Base-by-base conservation (phyloP, 768 basidiomycete species). In the Boletus subparvulus region DNA sequence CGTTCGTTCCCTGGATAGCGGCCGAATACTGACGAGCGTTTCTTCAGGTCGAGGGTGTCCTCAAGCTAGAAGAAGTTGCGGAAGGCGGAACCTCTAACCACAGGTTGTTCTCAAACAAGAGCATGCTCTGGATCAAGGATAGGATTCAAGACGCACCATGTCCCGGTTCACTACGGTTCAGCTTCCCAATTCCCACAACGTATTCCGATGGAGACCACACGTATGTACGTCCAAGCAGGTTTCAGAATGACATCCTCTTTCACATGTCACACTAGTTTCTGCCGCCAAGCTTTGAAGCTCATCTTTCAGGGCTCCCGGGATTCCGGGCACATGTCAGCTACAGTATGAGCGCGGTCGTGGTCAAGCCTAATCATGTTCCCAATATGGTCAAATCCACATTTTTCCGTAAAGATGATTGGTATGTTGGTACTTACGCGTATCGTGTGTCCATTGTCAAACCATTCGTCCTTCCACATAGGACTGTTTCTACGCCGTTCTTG, bases 241-340 rank as follows among this genome's bases (percentile, higher is more conserved):
- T 49, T 43, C 44, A 61, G 21, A 10, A 12, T n/a, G 36, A 33
- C 44, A 26, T 53, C 6, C 37, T 26, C 10, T 49, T 47, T 56
- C 24, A 63, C 37, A 51, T 56, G 32, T 6, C 50, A 49, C 28
- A 14, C 26, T 44, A 90, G 88, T 77, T 83, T 43, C 75, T 92
- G 24, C 89, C 89, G 21, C 90, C 89, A 1, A 87, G 83, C 13
- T 86, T 83, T 58, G 76, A 83, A 54, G 83, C 86, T 16, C 86
- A 85, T 59, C 74, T 91, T 17, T 80, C 81, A 13, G 88, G 88
- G 4, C 68, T 90, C 8, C 89, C 89, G 11, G 90, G 89, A 1
- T 90, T 91, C 64, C 74, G 77, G 16, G 87, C 89, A 14, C 79
- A 70, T 8, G 82, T 88, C 50, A 80, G 81, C 26, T 92, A 91